These are phyloP conservation scores for Plectosphaerella sp. DNA, from an alignment of 2,329 filamentous ascomycete genomes.

Conservation along the genomic window DNA sequence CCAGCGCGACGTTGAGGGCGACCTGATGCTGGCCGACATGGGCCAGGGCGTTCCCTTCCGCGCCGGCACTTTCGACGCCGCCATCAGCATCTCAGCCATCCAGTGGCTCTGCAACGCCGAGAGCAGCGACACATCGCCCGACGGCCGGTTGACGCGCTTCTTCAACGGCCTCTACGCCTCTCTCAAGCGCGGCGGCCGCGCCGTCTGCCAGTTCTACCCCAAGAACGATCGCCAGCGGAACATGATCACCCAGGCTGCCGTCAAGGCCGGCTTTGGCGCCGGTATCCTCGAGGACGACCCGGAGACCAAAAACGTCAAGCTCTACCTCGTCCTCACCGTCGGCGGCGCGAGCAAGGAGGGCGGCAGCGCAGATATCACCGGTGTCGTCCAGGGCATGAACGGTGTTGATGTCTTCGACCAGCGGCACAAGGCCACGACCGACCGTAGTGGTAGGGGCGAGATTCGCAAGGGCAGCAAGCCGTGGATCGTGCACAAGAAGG, in stretches of 20 bases:
- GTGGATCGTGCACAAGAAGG: slow-evolving; percentile 84
- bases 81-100: slow-evolving; percentile 91
- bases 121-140: slow-evolving; percentile 74
- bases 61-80: slow-evolving; percentile 87
- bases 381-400: slow-evolving; percentile 84
- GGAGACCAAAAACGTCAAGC: slow-evolving; percentile 92
- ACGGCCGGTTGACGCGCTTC: slow-evolving; percentile 75
- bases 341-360: slow-evolving; percentile 53
- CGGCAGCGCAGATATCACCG: slow-evolving; percentile 75
- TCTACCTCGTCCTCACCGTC: slow-evolving; percentile 93
- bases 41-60: slow-evolving; percentile 94
- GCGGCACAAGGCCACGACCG: slow-evolving; percentile 42
- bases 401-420: slow-evolving; percentile 77
- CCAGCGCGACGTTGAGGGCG: slow-evolving; percentile 86
- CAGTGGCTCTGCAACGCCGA: slow-evolving; percentile 99
- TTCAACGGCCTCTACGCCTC: slow-evolving; percentile 90
- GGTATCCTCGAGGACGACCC: slow-evolving; percentile 93
- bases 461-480: slow-evolving; percentile 78
- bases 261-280: slow-evolving; percentile 91
- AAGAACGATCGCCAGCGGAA: slow-evolving; percentile 88
- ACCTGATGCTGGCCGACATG: slow-evolving; percentile 90
- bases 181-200: slow-evolving; percentile 76
- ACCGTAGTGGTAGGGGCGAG: slow-evolving; percentile 42
- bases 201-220: slow-evolving; percentile 97
- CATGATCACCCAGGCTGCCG: slow-evolving; percentile 88